Evolutionary conservation across 1,139 yeast genomes (phyloP).

Genomic region (Suhomyces anneliseae): DNA sequence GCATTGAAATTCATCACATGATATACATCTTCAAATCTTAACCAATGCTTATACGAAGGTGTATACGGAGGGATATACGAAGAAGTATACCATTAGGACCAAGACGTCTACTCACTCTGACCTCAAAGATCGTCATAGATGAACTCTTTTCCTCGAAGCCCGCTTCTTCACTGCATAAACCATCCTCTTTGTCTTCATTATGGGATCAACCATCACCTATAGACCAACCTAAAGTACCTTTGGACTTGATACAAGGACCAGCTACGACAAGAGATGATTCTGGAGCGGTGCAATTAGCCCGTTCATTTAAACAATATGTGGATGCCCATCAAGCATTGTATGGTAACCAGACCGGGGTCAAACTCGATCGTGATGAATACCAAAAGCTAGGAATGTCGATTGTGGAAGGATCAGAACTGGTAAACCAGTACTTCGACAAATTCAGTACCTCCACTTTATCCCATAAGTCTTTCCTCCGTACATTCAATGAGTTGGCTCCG

Average conservation of each 20-base stretch:
- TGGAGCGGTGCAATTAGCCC: slow-evolving; percentile 5
- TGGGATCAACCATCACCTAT: not conserved
- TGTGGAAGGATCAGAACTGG: not conserved
- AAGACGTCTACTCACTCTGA: not conserved
- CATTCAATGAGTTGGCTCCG: slow-evolving; percentile 6
- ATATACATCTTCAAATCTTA: not conserved
- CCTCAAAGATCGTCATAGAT: slow-evolving; percentile 1
- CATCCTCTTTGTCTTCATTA: not conserved
- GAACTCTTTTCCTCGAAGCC: slow-evolving; percentile 1
- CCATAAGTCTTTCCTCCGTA: slow-evolving; percentile 3
- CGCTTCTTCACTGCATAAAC: not conserved
- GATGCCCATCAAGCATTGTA: slow-evolving; percentile 2
- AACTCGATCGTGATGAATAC: slow-evolving; percentile 3
- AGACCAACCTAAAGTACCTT: slow-evolving; percentile 1
- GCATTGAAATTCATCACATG: not conserved
- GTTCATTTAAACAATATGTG: slow-evolving; percentile 5
- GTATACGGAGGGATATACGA: not conserved
- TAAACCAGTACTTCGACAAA: not conserved
- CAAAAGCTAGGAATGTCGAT: slow-evolving; percentile 2
- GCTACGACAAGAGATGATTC: not conserved
- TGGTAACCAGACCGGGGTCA: not conserved
- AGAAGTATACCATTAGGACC: too few relatives aligned
- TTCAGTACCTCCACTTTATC: slow-evolving; percentile 1
- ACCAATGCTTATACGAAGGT: not conserved
- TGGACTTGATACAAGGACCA: not conserved